Evolutionary conservation across 805 yeast species (phyloP).

Genomic region (Hanseniaspora vineae): DNA sequence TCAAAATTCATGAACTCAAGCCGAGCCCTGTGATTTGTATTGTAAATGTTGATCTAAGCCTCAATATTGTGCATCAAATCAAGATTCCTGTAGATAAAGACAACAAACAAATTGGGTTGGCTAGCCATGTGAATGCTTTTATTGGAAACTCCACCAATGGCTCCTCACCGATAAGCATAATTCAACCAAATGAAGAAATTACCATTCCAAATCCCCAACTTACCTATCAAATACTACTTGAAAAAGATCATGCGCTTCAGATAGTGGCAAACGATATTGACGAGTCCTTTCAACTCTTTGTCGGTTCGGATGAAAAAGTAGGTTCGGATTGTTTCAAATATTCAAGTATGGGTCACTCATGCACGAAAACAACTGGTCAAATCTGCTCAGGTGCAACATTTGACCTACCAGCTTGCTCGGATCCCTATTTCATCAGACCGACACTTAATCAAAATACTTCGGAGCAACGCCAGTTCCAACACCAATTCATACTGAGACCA

Average conservation of each 20-base stretch:
- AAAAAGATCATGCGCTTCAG: no score
- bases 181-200: no score
- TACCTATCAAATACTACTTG: no score
- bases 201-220: no score
- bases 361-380: background rate
- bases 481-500: background rate
- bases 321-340: background rate
- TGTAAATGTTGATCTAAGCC: conserved; percentile 42
- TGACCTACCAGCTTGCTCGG: background rate
- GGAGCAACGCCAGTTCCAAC: background rate
- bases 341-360: background rate
- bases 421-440: background rate
- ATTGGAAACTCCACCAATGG: no score
- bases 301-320: conserved; percentile 1
- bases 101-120: background rate
- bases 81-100: conserved; percentile 16
- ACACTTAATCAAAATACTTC: background rate
- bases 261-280: background rate
- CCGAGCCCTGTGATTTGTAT: conserved; percentile 34
- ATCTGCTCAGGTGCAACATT: background rate
- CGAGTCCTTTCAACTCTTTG: conserved; percentile 1
- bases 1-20: conserved; percentile 28
- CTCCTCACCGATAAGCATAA: no score
- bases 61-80: conserved; percentile 29
- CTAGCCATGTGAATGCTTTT: background rate